Base-by-base conservation (phyloP, 179 eudicot genomes). In the Dionaea muscipula region DNA sequence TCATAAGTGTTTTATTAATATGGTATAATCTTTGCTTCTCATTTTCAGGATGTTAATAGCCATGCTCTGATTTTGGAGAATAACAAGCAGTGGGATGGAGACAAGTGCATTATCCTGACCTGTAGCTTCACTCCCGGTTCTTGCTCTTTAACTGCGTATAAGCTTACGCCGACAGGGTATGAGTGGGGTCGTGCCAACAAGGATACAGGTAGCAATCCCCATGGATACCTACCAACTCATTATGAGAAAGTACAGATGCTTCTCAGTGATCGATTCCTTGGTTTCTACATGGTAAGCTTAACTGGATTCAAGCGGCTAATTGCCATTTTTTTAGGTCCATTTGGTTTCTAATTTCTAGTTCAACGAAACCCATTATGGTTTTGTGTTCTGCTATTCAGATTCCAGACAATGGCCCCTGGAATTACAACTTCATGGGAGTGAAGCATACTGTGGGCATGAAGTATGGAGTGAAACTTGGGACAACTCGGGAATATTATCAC, bases 81-180 rank as follows among this genome's bases (percentile, higher is more conserved):
- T 75, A 89, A 83, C 79, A 86, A 79, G 53, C 96, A 88, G 51
- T 93, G 96, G 99, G 99, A 93, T 38, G 99, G 99, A 27, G 99
- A 93, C 74, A 82, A 76, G 56, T 93, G 96, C 69, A 93, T 93
- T 25, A 72, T 93, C 26, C 65, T 93, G 61, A 93, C 99, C 0
- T 93, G 99, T 77, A 93, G 99, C 67, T 93, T 93, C 67, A 93
- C 99, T 5, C 99, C 99, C 0, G 99, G 99, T 11, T 93, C 99
- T 0, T 93, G 99, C 68, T 93, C 99, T 5, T 65, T 93, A 65
- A 93, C 99, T 17, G 99, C 99, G 1, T 93, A 93, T 66, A 93
- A 88, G 82, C 84, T 93, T 44, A 93, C 99, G 4, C 99, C 94
- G 26, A 65, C 96, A 8, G 99, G 99, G 16, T 93, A 93, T 28